Evolutionary conservation across 2,329 filamentous ascomycete genomes (phyloP), one percentile per base, ranked within the genome.

Genomic region (Pseudogymnoascus sp.): DNA sequence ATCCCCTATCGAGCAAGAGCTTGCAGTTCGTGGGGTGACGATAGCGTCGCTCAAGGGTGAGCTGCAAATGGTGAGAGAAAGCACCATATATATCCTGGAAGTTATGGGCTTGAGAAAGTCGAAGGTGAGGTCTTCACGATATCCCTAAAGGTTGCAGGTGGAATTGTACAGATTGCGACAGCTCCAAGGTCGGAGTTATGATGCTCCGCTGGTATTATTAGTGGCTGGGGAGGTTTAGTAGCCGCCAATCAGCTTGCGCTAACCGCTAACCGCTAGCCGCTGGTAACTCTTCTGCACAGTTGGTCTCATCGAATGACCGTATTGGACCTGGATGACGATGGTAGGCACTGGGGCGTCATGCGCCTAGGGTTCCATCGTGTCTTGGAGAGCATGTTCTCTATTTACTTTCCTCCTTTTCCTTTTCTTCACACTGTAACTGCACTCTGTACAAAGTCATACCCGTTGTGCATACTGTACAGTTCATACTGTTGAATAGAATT

Each of bases 41-140:
- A 54, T 41, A 25, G 63, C 59, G 65, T 67, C 59, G 70, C 71
- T 70, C 70, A 67, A 64, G 62, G 62, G 67, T 66, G 70, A 72
- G 71, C 71, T 68, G 65, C 62, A 63, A 58, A 54, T 47, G 12
- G 36, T 57, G 38, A 50, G 63, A 61, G 63, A 60, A 64, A 69
- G 65, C 63, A 71, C 67, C 70, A 72, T 72, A 69, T 72, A 72
- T 67, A 60, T 63, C 63, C 61, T 43, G 61, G 54, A 36, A 63
- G 37, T 38, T 62, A 57, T 30, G 60, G 39, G 39, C 33, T 22
- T 41, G 25, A 47, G 20, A 50, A 50, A 37, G 35, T 60, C 33
- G 59, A 50, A 54, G n/a, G 35, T 54, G 47, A 54, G 25, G 47
- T 36, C 41, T 41, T 33, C 37, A 47, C 59, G 59, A 41, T 60